Evolutionary conservation across 257 asterid species (phyloP).

Genomic region (Lycium ferocissimum): DNA sequence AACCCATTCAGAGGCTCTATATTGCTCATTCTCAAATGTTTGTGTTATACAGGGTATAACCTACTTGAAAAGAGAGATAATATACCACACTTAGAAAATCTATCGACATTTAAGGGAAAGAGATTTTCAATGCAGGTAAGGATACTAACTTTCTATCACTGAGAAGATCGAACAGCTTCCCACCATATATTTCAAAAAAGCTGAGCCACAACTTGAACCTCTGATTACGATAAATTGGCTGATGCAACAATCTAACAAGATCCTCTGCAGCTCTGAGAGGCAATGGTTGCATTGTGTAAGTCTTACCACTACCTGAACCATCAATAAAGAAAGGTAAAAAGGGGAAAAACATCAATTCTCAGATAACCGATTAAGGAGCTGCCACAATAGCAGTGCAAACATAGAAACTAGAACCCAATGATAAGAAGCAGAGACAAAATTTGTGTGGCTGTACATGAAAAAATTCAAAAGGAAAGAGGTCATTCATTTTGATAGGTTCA

Average conservation of each 20-base stretch:
- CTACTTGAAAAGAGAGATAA: not conserved
- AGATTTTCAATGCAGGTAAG: slow-evolving; percentile 31
- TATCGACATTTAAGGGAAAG: not conserved
- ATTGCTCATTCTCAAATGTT: not conserved
- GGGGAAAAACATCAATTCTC: not conserved
- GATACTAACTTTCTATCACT: slow-evolving; percentile 87
- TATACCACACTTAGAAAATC: not conserved
- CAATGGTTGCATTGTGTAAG: slow-evolving; percentile 98
- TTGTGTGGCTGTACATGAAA: too few relatives aligned
- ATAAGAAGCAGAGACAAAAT: not conserved
- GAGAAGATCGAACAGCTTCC: slow-evolving; percentile 96
- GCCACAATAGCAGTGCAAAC: not conserved
- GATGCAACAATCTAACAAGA: slow-evolving; percentile 86
- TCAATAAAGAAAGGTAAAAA: slow-evolving; percentile 8
- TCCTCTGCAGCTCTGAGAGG: slow-evolving; percentile 98
- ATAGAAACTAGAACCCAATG: not conserved
- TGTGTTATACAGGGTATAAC: slow-evolving; percentile 21
- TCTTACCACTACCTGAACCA: slow-evolving; percentile 95
- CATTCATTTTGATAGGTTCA: too few relatives aligned
- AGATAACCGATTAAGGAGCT: slow-evolving; percentile 18
- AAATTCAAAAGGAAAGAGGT: slow-evolving; percentile 10
- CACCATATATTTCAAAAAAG: slow-evolving; percentile 98
- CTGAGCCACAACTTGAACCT: slow-evolving; percentile 99
- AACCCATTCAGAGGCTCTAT: slow-evolving; percentile 4
- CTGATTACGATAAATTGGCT: slow-evolving; percentile 93